Conservation (phyloP, 768 basidiomycete genomes). For the Hebeloma cylindrosporum region DNA sequence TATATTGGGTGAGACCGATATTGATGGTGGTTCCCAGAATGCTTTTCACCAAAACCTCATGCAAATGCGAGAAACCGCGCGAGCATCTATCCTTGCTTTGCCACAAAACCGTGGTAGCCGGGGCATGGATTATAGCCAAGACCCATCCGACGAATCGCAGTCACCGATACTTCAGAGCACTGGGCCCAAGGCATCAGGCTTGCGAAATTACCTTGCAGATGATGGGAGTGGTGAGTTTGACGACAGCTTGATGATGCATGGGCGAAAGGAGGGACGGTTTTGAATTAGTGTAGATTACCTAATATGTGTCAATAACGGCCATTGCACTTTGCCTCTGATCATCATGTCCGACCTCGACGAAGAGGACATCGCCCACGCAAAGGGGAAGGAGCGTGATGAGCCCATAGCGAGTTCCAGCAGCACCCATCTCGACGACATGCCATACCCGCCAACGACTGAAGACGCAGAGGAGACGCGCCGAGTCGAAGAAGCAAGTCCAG, state of each 20-base stretch:
- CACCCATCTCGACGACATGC: slow-evolving; percentile 23
- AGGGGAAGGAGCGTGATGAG: slow-evolving; percentile 35
- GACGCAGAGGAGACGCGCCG: slow-evolving; percentile 66
- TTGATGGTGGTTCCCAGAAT: slow-evolving; percentile 41
- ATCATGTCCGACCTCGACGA: slow-evolving; percentile 38
- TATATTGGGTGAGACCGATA: neutral
- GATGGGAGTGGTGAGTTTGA: slow-evolving; percentile 51
- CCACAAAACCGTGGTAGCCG: slow-evolving; percentile 42
- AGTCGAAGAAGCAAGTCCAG: slow-evolving; percentile 62
- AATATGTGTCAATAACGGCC: slow-evolving; percentile 3
- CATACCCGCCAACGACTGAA: slow-evolving; percentile 70
- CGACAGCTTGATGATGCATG: slow-evolving; percentile 47
- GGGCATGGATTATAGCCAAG: slow-evolving; percentile 49
- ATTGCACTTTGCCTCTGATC: slow-evolving; percentile 34
- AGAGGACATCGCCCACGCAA: slow-evolving; percentile 41
- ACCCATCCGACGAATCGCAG: slow-evolving; percentile 53
- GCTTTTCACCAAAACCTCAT: slow-evolving; percentile 79
- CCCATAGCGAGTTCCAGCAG: slow-evolving; percentile 24
- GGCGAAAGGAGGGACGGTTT: slow-evolving; percentile 37
- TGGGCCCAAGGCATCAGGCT: slow-evolving; percentile 52
- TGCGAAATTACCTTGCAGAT: slow-evolving; percentile 53
- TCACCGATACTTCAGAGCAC: slow-evolving; percentile 52
- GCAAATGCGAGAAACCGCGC: slow-evolving; percentile 76
- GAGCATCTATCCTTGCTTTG: slow-evolving; percentile 61
- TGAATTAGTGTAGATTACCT: slow-evolving; percentile 22